phyloP scores from a whole-genome alignment of 768 basidiomycete species.

The Boletus tomentosulus region DNA sequence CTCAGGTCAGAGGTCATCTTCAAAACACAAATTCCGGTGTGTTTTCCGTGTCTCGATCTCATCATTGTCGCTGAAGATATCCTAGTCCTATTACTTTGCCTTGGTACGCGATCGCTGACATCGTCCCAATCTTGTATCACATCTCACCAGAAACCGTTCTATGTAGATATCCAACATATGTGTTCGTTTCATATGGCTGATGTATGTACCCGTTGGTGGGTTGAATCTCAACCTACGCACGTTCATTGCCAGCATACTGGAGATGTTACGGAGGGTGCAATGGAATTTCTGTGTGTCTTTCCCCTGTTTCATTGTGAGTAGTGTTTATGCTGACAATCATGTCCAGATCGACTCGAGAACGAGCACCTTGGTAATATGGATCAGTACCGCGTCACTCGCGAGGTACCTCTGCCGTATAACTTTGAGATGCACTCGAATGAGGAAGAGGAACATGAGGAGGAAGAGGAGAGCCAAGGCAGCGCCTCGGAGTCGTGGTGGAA shows the following conservation, averaged over 20 bases:
- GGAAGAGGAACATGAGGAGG: conserved; percentile 40
- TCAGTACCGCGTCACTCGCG: conserved; percentile 84
- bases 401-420: conserved; percentile 78
- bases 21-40: conserved; percentile 53
- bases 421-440: conserved; percentile 47
- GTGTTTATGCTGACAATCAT: neutral
- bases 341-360: conserved; percentile 72
- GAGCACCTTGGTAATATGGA: conserved; percentile 95
- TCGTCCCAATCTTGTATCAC: neutral
- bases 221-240: conserved; percentile 51
- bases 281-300: conserved; percentile 82
- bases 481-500: neutral
- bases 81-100: conserved; percentile 73
- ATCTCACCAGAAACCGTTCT: neutral
- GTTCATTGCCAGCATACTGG: conserved; percentile 66
- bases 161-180: conserved; percentile 53
- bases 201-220: conserved; percentile 62
- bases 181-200: conserved; percentile 78
- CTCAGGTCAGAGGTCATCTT: conserved; percentile 78
- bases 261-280: conserved; percentile 75
- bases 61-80: neutral
- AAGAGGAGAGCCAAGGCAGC: neutral
- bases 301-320: neutral
- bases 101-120: conserved; percentile 43
- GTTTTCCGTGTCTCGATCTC: conserved; percentile 9